These are phyloP conservation scores for Erodium maritimum DNA, from an alignment of 345 rosid species.

Conservation along the genomic window DNA sequence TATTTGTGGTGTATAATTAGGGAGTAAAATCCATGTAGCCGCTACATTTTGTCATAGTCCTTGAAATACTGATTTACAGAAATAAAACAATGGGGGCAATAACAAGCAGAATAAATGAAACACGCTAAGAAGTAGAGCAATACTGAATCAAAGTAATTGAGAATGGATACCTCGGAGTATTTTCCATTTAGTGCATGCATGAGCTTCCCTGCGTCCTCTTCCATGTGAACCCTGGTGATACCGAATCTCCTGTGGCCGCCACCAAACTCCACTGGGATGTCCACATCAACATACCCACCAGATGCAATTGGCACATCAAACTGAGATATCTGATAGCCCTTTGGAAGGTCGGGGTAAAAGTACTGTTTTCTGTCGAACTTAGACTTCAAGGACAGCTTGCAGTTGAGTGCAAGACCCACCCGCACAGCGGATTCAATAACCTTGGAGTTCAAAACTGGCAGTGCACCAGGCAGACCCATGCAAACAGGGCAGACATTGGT, in stretches of 20 bases:
- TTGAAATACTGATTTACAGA: too few species aligned
- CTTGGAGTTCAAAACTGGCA: slow-evolving; percentile 77
- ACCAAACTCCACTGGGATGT: slow-evolving; percentile 80
- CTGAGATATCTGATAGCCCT: slow-evolving; percentile 93
- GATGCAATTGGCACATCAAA: slow-evolving; percentile 87
- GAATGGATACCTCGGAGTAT: slow-evolving; percentile 53
- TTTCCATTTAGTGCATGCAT: slow-evolving; percentile 66
- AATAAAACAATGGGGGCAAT: too few species aligned
- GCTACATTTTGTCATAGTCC: not conserved
- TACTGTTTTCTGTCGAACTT: slow-evolving; percentile 95
- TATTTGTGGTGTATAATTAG: not conserved
- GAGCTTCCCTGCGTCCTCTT: slow-evolving; percentile 94
- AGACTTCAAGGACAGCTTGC: slow-evolving; percentile 65
- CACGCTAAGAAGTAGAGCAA: too few species aligned
- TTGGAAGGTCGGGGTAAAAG: slow-evolving; percentile 94
- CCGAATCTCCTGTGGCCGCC: slow-evolving; percentile 88
- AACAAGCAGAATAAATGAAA: too few species aligned
- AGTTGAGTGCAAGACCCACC: slow-evolving; percentile 80
- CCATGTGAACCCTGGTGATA: slow-evolving; percentile 93
- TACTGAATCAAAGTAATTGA: too few species aligned
- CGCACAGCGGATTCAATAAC: slow-evolving; percentile 75
- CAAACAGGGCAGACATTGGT: slow-evolving; percentile 74
- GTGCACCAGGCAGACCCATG: slow-evolving; percentile 95
- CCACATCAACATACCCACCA: slow-evolving; percentile 68
- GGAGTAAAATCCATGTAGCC: not conserved